Percentiles rank a stretch among this genome's conserved stretches.
Conservation (phyloP, 106 monocot species). For the Apostasia ramifera region DNA sequence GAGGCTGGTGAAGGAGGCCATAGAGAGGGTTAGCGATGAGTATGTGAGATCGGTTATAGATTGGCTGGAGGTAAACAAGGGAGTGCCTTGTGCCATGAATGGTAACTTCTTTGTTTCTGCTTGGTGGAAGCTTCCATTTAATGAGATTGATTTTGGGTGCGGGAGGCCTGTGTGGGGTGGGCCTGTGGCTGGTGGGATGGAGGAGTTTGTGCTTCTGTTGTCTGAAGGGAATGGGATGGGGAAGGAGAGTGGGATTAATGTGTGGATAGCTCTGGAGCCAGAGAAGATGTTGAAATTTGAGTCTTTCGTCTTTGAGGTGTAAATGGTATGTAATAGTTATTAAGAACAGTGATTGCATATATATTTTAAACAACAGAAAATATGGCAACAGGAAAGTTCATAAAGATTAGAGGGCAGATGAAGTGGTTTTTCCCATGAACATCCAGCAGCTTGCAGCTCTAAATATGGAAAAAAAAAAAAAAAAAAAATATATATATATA, state of each 20-base stretch:
- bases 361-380: too few species aligned
- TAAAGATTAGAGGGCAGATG: too few species aligned
- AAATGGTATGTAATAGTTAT: neutral
- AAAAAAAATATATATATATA: too few species aligned
- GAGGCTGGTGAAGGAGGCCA: conserved; percentile 48
- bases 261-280: conserved; percentile 60
- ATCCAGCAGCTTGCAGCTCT: conserved; percentile 6
- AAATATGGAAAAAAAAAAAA: neutral
- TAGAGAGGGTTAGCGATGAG: conserved; percentile 52
- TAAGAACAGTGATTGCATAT: too few species aligned
- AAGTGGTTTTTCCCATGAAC: neutral
- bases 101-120: conserved; percentile 79
- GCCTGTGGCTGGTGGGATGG: conserved; percentile 58
- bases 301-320: conserved; percentile 32
- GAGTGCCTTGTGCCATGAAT: conserved; percentile 40
- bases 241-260: conserved; percentile 35
- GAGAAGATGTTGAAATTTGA: conserved; percentile 60
- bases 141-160: conserved; percentile 67
- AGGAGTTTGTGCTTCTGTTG: conserved; percentile 78
- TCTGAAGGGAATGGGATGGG: conserved; percentile 22
- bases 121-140: conserved; percentile 82
- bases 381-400: too few species aligned
- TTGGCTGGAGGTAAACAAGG: conserved; percentile 69
- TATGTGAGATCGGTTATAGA: conserved; percentile 80
- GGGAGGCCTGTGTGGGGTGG: conserved; percentile 58